Evolutionary conservation across 306 rosid genomes (phyloP).

Genomic region (Acacia acuminata): DNA sequence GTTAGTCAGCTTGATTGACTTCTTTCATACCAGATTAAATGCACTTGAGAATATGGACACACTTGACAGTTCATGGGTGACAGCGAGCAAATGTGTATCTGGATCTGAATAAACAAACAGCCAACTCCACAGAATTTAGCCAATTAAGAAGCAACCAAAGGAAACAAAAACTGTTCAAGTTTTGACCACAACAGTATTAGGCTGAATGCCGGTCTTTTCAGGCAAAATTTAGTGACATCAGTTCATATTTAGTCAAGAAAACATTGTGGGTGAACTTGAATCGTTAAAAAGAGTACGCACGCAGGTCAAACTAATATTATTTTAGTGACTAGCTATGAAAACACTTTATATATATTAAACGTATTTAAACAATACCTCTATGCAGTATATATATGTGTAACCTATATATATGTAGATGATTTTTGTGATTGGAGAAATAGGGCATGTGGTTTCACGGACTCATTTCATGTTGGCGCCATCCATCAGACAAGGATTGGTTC

Average conservation of each 20-base stretch:
- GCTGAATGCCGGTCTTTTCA: neutral
- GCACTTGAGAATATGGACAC: slow-evolving; percentile 7
- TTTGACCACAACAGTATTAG: neutral
- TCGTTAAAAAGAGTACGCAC: neutral
- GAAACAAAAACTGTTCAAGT: neutral
- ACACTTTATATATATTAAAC: too few species aligned
- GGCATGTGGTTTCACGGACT: slow-evolving; percentile 1
- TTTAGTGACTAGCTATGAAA: neutral
- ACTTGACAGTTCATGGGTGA: neutral
- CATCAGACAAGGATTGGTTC: neutral
- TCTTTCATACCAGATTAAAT: slow-evolving; percentile 8
- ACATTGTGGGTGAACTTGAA: neutral
- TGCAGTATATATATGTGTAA: neutral
- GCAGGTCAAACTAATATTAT: neutral
- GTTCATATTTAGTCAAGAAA: neutral
- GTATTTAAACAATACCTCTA: too few species aligned
- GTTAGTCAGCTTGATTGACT: slow-evolving; percentile 24
- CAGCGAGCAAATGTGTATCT: neutral
- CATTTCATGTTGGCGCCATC: neutral
- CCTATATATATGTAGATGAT: neutral
- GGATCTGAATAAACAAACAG: neutral
- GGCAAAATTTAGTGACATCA: neutral
- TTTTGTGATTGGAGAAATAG: neutral
- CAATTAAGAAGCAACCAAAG: neutral
- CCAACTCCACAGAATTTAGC: neutral